phyloP scores from a whole-genome alignment of 2,329 filamentous ascomycete genomes.

The Penicillium italicum region DNA sequence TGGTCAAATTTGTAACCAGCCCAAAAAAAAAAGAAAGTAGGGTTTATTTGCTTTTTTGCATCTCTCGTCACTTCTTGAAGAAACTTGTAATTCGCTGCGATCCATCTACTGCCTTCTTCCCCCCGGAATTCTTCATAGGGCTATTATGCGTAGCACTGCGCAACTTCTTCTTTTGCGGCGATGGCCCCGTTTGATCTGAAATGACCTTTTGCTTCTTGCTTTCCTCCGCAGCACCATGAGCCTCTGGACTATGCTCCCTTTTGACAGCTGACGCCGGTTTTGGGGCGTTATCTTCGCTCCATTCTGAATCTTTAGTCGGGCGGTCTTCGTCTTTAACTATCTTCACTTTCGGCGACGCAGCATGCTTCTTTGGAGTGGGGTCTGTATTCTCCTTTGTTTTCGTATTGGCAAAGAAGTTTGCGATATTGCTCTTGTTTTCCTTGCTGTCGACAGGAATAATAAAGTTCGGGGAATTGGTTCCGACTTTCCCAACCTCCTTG shows the following conservation, averaged over 20 bases:
- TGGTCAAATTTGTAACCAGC: not conserved
- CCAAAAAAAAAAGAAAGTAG: not conserved
- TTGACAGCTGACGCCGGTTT: slow-evolving; percentile 48
- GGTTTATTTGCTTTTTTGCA: not conserved
- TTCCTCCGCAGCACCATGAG: slow-evolving; percentile 14
- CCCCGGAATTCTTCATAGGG: slow-evolving; percentile 42
- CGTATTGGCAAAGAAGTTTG: slow-evolving; percentile 77
- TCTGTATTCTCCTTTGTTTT: slow-evolving; percentile 29
- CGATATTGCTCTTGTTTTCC: slow-evolving; percentile 89
- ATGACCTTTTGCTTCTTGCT: slow-evolving; percentile 28
- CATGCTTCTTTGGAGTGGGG: slow-evolving; percentile 17
- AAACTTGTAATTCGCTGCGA: slow-evolving; percentile 53
- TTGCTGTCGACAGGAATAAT: slow-evolving; percentile 77
- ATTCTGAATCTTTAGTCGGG: not conserved
- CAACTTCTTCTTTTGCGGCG: slow-evolving; percentile 48
- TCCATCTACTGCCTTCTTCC: slow-evolving; percentile 45
- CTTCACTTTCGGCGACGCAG: slow-evolving; percentile 36
- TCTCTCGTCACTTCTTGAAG: slow-evolving; percentile 39
- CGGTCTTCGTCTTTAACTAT: slow-evolving; percentile 13
- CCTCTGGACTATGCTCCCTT: slow-evolving; percentile 43
- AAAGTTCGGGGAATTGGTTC: slow-evolving; percentile 81
- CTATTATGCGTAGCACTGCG: slow-evolving; percentile 58
- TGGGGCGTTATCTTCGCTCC: slow-evolving; percentile 47
- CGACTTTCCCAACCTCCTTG: slow-evolving; percentile 89
- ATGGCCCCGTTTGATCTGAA: slow-evolving; percentile 14